Evolutionary conservation across 176 grass and related monocot species (phyloP).

Genomic region (Avena insularis): DNA sequence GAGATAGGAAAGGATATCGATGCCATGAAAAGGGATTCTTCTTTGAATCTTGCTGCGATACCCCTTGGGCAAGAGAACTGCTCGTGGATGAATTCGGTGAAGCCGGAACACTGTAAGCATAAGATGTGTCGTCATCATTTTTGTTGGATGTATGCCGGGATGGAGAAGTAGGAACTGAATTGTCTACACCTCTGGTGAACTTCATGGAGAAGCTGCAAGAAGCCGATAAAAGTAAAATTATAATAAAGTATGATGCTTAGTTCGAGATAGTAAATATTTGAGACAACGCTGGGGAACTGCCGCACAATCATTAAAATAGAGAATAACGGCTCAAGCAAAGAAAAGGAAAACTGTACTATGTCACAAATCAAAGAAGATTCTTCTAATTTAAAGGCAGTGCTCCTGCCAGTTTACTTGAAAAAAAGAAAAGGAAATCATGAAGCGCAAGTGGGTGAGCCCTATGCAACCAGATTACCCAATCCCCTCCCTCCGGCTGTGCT

Average conservation of each 20-base stretch:
- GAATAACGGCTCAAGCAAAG: background rate
- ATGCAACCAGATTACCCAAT: background rate
- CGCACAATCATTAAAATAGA: background rate
- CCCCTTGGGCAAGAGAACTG: conserved; percentile 39
- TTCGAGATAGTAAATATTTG: background rate
- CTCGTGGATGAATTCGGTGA: conserved; percentile 63
- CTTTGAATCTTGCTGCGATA: conserved; percentile 41
- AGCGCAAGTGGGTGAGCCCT: background rate
- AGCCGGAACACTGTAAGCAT: conserved; percentile 59
- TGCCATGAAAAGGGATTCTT: conserved; percentile 61
- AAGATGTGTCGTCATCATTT: conserved; percentile 59
- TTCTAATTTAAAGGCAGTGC: too few relatives aligned
- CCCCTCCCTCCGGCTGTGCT: background rate
- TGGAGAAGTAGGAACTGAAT: conserved; percentile 49
- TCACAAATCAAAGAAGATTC: background rate
- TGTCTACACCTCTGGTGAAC: conserved; percentile 53
- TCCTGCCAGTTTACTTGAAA: too few relatives aligned
- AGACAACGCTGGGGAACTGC: background rate
- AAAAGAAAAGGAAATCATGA: background rate
- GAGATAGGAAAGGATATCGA: conserved; percentile 62
- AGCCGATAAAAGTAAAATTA: conserved; percentile 27
- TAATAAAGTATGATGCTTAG: background rate
- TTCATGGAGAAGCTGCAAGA: conserved; percentile 76
- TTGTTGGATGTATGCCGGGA: conserved; percentile 39
- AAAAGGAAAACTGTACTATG: background rate